These are phyloP conservation scores for Arabis alpina DNA, from an alignment of 345 rosid genomes.

Conservation along the genomic window DNA sequence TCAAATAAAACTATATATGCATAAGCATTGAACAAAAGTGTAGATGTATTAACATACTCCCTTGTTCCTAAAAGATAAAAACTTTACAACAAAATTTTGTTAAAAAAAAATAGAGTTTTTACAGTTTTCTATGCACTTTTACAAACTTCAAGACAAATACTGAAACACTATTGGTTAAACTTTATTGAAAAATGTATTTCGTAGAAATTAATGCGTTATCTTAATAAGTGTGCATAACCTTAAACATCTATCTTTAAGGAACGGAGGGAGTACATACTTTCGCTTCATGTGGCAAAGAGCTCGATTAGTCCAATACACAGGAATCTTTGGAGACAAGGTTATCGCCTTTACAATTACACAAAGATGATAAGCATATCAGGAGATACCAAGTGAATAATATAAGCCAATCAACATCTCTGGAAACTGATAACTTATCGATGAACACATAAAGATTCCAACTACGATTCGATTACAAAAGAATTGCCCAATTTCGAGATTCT, in stretches of 20 bases:
- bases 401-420: neutral
- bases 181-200: no score
- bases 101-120: no score
- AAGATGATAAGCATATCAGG: conserved; percentile 1
- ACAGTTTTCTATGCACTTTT: no score
- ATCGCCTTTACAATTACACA: conserved; percentile 63
- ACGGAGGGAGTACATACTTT: no score
- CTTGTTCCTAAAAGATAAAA: no score
- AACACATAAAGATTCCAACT: neutral
- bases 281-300: conserved; percentile 86
- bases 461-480: neutral
- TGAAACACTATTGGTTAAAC: no score
- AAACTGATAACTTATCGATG: conserved; percentile 6
- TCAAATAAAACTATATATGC: neutral
- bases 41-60: no score
- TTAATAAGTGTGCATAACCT: no score
- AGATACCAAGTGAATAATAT: neutral
- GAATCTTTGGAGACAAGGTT: conserved; percentile 77
- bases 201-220: no score
- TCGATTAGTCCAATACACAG: conserved; percentile 91
- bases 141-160: no score
- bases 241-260: no score
- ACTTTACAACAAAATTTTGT: no score
- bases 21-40: neutral
- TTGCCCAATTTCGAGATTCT: conserved; percentile 1